phyloP scores from a whole-genome alignment of 129 eudicot genomes.

The Chrysanthemum makinoi region DNA sequence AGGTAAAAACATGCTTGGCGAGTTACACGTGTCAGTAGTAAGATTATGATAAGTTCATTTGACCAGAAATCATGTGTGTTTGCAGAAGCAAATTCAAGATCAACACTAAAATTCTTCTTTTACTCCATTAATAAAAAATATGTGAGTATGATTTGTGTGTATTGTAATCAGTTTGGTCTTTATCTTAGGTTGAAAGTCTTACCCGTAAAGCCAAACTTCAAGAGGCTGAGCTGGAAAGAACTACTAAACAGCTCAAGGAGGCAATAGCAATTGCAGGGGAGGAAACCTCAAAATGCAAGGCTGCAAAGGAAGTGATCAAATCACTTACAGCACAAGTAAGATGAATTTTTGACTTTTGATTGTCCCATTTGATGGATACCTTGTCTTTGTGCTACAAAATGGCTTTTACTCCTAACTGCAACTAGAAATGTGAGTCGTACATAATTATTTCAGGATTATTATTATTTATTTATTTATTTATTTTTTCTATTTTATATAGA shows the following conservation, averaged over 20 bases:
- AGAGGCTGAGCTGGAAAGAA: conserved; percentile 78
- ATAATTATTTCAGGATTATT: not conserved
- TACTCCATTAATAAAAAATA: not conserved
- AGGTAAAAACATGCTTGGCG: not conserved
- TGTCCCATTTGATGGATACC: conserved; percentile 9
- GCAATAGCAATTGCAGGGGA: conserved; percentile 86
- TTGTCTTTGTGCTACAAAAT: conserved; percentile 11
- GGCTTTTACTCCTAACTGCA: not conserved
- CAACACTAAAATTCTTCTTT: not conserved
- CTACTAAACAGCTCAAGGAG: conserved; percentile 75
- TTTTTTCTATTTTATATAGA: not conserved
- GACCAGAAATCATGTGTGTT: conserved; percentile 11
- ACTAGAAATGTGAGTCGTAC: not conserved
- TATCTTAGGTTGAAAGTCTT: conserved; percentile 70
- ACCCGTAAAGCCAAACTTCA: conserved; percentile 72
- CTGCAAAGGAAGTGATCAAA: conserved; percentile 93
- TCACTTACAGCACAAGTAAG: conserved; percentile 93
- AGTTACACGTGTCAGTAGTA: conserved; percentile 12
- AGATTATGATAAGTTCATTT: not conserved
- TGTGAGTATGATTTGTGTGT: not conserved
- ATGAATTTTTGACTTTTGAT: conserved; percentile 3
- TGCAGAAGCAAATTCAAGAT: not conserved
- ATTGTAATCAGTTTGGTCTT: conserved; percentile 14
- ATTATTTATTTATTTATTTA: not conserved
- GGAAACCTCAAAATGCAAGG: conserved; percentile 94